phyloP scores from a whole-genome alignment of 495 filamentous ascomycete genomes.

The Penicillium malachiteum region DNA sequence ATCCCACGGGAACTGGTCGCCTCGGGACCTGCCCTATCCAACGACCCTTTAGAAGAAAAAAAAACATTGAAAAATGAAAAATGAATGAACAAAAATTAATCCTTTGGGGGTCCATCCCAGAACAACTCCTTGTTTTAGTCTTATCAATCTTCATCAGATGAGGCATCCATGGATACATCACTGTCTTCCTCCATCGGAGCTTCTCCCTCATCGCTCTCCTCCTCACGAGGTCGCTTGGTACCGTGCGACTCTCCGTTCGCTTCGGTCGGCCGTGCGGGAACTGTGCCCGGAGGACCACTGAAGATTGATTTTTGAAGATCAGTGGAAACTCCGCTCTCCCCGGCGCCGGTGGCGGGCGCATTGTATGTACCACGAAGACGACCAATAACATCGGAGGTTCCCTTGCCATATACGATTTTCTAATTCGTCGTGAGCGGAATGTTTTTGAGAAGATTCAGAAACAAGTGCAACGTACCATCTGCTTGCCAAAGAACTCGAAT shows the following conservation, averaged over 20 bases:
- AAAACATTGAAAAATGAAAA: background rate
- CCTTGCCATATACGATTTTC: constrained; percentile 87
- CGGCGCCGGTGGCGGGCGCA: constrained; percentile 51
- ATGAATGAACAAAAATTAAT: background rate
- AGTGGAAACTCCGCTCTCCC: constrained; percentile 59
- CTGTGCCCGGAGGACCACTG: constrained; percentile 58
- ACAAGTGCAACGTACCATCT: constrained; percentile 63
- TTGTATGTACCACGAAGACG: constrained; percentile 89
- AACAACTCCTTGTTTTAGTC: too few species aligned
- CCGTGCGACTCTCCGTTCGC: constrained; percentile 43
- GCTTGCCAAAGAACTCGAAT: constrained; percentile 80
- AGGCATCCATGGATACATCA: constrained; percentile 56
- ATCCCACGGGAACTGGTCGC: constrained; percentile 55
- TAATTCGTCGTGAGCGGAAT: constrained; percentile 29
- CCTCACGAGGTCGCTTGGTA: constrained; percentile 68
- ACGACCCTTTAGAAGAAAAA: constrained; percentile 3
- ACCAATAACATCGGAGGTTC: constrained; percentile 78
- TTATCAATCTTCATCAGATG: constrained; percentile 49
- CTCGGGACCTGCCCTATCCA: constrained; percentile 22
- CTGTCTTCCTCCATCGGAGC: constrained; percentile 73
- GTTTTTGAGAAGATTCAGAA: background rate
- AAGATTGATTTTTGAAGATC: constrained; percentile 84
- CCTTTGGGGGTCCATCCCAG: too few species aligned
- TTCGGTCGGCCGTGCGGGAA: constrained; percentile 40
- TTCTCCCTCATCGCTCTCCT: constrained; percentile 66